phyloP scores from a whole-genome alignment of 2,329 filamentous ascomycete genomes.

The Fusarium pseudonygamai region DNA sequence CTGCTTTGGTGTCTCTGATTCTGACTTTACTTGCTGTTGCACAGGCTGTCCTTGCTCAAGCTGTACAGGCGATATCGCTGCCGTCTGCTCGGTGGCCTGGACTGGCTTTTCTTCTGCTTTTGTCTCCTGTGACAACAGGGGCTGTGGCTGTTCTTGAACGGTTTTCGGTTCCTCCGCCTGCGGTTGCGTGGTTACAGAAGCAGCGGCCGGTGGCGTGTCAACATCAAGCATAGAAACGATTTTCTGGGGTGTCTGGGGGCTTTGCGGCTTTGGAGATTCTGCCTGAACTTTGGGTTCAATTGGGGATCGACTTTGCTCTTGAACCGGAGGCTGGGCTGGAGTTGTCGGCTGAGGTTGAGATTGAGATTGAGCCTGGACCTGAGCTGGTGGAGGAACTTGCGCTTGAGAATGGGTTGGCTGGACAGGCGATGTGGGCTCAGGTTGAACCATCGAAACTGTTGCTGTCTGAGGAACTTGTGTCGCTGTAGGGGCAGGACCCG shows the following conservation, averaged over 20 bases:
- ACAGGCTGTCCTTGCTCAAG: not conserved
- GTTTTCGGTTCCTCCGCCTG: conserved; percentile 7
- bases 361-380: conserved; percentile 1
- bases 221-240: conserved; percentile 28
- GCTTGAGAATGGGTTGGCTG: conserved; percentile 4
- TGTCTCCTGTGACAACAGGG: not conserved
- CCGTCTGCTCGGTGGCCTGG: conserved; percentile 10
- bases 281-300: not conserved
- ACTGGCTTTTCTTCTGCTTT: conserved; percentile 4
- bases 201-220: conserved; percentile 3
- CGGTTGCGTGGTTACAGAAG: not conserved
- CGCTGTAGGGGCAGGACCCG: not conserved
- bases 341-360: not conserved
- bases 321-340: conserved; percentile 1
- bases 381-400: not conserved
- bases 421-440: conserved; percentile 5
- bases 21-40: conserved; percentile 13
- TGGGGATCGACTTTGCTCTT: not conserved
- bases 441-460: conserved; percentile 18
- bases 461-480: conserved; percentile 13
- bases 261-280: not conserved
- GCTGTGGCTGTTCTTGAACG: conserved; percentile 1
- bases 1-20: conserved; percentile 18
- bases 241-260: conserved; percentile 7
- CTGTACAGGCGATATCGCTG: not conserved